Evolutionary conservation across 2,329 filamentous ascomycete species (phyloP), one percentile per base, ranked within the genome.

Genomic region (Aspergillus hortae): DNA sequence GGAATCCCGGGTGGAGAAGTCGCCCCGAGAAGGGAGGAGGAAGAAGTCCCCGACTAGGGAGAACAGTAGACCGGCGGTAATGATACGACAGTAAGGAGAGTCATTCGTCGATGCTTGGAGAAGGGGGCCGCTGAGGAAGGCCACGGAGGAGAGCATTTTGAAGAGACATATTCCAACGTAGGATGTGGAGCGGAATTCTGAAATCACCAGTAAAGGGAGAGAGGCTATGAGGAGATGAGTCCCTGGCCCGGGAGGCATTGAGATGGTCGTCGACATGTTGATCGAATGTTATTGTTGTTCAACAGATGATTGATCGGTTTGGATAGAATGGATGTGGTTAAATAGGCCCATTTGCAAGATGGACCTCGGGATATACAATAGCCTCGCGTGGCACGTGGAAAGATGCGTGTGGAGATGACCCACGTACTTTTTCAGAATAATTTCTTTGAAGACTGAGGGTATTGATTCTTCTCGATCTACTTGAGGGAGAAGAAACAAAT

Each of bases 131-230:
- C 56, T 56, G 30, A 61, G 48, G 44, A 67, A 67, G 17, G 65
- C 63, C 1, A 57, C 45, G 6, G 64, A 67, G 5, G 63, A 67
- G 44, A 66, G 46, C 48, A 62, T 61, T 53, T 67, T 67, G 55
- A 65, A 62, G 15, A 67, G n/a, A 4, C 40, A 52, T 38, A 61
- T 63, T 48, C 64, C 65, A 1, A 51, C 49, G 42, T 61, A 58
- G 17, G 58, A 65, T 36, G 49, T 52, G 36, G 62, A 61, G 23
- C 54, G 55, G 44, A 54, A 55, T 40, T 66, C 64, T 9, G 59
- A 65, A 49, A 66, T 25, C 12, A 63, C 56, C 10, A 67, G 53
- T 7, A 62, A 42, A 4, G 64, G 64, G 9, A 67, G 53, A 1
- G 62, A 57, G 27, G 48, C 56, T 23, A 62, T 49, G n/a, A 66